Percentiles rank a stretch among this genome's conserved stretches.
Evolutionary conservation across 805 yeast species (phyloP).

Genomic region (Kodamaea fukazawae): DNA sequence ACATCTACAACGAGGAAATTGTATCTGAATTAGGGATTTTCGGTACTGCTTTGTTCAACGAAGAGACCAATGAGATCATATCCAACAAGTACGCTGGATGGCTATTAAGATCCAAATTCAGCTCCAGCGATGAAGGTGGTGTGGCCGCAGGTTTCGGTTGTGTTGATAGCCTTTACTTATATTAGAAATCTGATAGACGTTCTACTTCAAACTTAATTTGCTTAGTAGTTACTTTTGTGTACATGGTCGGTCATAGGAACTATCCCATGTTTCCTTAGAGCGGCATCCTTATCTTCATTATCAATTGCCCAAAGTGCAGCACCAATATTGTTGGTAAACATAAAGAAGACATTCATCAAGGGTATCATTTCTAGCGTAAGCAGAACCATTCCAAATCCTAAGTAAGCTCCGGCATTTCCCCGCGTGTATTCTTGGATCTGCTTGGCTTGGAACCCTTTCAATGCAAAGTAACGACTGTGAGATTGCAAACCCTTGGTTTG

Average conservation of each 20-base stretch:
- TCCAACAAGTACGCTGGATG: constrained; percentile 76
- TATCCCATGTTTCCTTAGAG: no score
- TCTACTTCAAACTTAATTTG: not conserved
- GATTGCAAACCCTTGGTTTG: constrained; percentile 52
- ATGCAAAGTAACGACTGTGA: constrained; percentile 55
- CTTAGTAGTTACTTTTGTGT: not conserved
- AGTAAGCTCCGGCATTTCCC: constrained; percentile 38
- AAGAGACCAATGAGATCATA: constrained; percentile 51
- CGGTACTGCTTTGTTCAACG: constrained; percentile 79
- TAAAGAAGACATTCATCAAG: constrained; percentile 48
- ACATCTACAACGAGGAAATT: constrained; percentile 65
- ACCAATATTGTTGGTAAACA: constrained; percentile 58
- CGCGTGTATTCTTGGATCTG: constrained; percentile 40
- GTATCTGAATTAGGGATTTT: constrained; percentile 90
- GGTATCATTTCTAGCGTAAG: constrained; percentile 55
- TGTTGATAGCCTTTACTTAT: constrained; percentile 76
- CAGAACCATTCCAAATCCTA: constrained; percentile 53
- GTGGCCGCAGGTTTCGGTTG: constrained; percentile 99
- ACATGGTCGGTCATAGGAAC: not conserved
- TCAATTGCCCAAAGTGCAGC: constrained; percentile 63
- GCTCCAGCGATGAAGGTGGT: constrained; percentile 92
- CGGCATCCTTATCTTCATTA: constrained; percentile 9
- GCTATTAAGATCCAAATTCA: constrained; percentile 84
- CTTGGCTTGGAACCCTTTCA: constrained; percentile 48
- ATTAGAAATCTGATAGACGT: constrained; percentile 17